Evolutionary conservation across 306 rosid genomes (phyloP).

Genomic region (Prunus mongolica): DNA sequence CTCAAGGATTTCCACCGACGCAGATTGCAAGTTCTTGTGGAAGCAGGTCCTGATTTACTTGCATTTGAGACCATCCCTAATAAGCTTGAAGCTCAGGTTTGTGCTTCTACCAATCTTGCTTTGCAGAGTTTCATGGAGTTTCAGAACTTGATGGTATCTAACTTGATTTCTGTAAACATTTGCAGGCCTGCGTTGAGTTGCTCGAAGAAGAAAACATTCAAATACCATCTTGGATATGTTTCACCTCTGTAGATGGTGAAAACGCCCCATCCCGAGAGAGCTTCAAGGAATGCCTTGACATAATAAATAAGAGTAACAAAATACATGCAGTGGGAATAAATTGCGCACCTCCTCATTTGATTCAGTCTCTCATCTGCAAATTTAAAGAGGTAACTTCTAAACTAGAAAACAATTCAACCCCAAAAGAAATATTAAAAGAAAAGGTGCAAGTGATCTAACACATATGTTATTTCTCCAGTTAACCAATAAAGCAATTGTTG

Average conservation of each 20-base stretch:
- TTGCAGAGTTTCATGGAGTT: background rate
- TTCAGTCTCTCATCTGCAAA: conserved; percentile 57
- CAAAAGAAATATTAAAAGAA: background rate
- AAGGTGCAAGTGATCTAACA: background rate
- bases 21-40: conserved; percentile 71
- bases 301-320: conserved; percentile 50
- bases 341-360: conserved; percentile 86
- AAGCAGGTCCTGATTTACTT: conserved; percentile 80
- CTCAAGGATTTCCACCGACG: conserved; percentile 88
- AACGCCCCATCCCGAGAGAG: conserved; percentile 86
- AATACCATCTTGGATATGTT: conserved; percentile 86
- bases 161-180: background rate
- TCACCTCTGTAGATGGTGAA: conserved; percentile 78
- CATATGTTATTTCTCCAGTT: conserved; percentile 39
- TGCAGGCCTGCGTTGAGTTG: conserved; percentile 74
- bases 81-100: conserved; percentile 82
- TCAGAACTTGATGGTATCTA: background rate
- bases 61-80: conserved; percentile 91
- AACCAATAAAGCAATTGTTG: conserved; percentile 66
- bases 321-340: conserved; percentile 81
- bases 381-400: conserved; percentile 49
- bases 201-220: conserved; percentile 74
- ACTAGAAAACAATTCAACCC: background rate
- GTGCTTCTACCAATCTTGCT: background rate
- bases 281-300: conserved; percentile 64